These are phyloP conservation scores for Cadophora luteo-olivacea DNA, from an alignment of 2,329 filamentous ascomycete genomes.

Conservation along the genomic window DNA sequence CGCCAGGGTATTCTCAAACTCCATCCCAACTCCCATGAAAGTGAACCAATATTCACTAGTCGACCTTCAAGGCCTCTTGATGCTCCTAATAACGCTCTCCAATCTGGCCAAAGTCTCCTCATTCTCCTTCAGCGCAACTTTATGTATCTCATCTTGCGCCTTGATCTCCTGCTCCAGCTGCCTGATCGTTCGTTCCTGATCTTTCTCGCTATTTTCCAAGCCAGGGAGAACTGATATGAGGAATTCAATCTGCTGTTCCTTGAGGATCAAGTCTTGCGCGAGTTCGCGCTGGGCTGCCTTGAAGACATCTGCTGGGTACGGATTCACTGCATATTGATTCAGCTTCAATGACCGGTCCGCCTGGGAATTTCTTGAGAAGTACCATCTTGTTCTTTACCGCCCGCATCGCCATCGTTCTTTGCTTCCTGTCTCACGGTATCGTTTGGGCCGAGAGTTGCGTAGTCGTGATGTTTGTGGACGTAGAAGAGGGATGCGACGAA, in stretches of 20 bases:
- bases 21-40: constrained; percentile 17
- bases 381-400: constrained; percentile 35
- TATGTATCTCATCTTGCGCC: constrained; percentile 65
- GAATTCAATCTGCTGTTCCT: constrained; percentile 83
- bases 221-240: constrained; percentile 79
- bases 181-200: constrained; percentile 72
- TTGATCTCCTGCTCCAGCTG: constrained; percentile 71
- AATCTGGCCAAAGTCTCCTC: constrained; percentile 65
- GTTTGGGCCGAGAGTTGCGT: constrained; percentile 61
- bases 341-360: constrained; percentile 22
- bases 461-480: constrained; percentile 72
- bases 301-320: constrained; percentile 69
- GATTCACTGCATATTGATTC: constrained; percentile 55
- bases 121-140: constrained; percentile 68
- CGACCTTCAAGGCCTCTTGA: constrained; percentile 59
- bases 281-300: constrained; percentile 73
- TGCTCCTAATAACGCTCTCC: constrained; percentile 65
- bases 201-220: constrained; percentile 77
- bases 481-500: constrained; percentile 72
- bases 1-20: constrained; percentile 31
- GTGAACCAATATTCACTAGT: not conserved
- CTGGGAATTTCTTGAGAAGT: not conserved
- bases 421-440: constrained; percentile 66
- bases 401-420: constrained; percentile 39
- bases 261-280: constrained; percentile 76